Base-by-base conservation (phyloP, 176 grass and related monocot genomes). In the Chloris gayana region DNA sequence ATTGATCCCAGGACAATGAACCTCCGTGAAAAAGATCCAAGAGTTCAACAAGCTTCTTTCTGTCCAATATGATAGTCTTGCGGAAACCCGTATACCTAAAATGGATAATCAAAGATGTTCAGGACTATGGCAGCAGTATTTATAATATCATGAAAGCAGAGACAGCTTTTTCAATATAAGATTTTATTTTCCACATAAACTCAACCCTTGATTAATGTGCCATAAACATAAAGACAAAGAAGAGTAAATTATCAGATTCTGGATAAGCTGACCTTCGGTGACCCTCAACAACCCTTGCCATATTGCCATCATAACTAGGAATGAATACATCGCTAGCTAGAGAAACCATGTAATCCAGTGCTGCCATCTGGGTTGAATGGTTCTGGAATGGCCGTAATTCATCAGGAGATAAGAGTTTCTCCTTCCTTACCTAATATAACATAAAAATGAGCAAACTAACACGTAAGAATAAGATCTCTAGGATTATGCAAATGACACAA, bases 221-320 rank as follows among this genome's bases (percentile, higher is more conserved):
- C 21, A 67, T 38, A 66, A 74, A 46, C 2, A 14, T 49, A 35
- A 34, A 22, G 1, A 82, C 14, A 27, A 32, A 13, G 0, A 81
- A 8, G 14, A 27, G 45, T 29, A 42, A 72, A 62, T 4, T 8
- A 46, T 68, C 26, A 63, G 22, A 73, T 62, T 78, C 10, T 0
- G 0, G 58, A 77, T 51, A 74, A 24, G 62, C 87, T 73, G 53
- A 99, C 96, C 92, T 90, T 75, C 92, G 92, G 31, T 99, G 92
- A 63, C 96, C 96, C 82, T 99, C 96, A 29, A 99, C 96, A 76
- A 95, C 88, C 85, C 88, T 99, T 67, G 92, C 96, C 96, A 99
- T 99, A 79, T 99, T 99, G 9, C 92, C 96, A 79, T 99, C 92
- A 79, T 95, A 99, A 81, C 88, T 99, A 15, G 96, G 96, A 59